phyloP scores from a whole-genome alignment of 352 stramenopile genomes.

The Elongisporangium undulatum region DNA sequence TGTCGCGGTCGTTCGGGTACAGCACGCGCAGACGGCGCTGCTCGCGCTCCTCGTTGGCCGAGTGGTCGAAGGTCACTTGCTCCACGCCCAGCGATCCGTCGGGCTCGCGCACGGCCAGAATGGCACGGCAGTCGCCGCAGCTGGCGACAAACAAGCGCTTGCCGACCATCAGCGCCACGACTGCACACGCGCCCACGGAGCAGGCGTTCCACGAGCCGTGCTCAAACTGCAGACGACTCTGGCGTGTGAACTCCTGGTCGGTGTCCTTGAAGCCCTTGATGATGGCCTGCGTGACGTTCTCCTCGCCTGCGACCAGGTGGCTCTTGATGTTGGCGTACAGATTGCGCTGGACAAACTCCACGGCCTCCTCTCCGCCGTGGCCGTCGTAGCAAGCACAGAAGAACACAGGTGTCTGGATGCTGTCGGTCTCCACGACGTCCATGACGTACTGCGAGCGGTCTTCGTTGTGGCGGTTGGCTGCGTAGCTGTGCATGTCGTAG shows the following conservation, averaged over 20 bases:
- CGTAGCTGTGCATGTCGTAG: constrained; percentile 69
- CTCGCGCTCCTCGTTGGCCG: constrained; percentile 55
- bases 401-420: constrained; percentile 28
- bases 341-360: constrained; percentile 65
- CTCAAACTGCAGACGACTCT: constrained; percentile 45
- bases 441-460: constrained; percentile 56
- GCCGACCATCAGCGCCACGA: constrained; percentile 50
- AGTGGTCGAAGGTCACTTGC: constrained; percentile 67
- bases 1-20: constrained; percentile 64
- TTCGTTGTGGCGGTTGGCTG: constrained; percentile 59
- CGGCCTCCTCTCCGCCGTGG: constrained; percentile 55
- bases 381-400: constrained; percentile 75
- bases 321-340: constrained; percentile 52
- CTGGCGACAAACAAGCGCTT: constrained; percentile 57
- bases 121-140: constrained; percentile 61
- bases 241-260: constrained; percentile 55
- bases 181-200: constrained; percentile 56
- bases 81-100: constrained; percentile 48
- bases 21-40: constrained; percentile 46
- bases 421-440: constrained; percentile 17
- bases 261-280: constrained; percentile 53
- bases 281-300: constrained; percentile 39
- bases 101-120: constrained; percentile 55
- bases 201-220: constrained; percentile 52
- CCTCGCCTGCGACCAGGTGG: constrained; percentile 19